These are phyloP conservation scores for Phytophthora lateralis DNA, from an alignment of 352 stramenopile species.

Conservation along the genomic window DNA sequence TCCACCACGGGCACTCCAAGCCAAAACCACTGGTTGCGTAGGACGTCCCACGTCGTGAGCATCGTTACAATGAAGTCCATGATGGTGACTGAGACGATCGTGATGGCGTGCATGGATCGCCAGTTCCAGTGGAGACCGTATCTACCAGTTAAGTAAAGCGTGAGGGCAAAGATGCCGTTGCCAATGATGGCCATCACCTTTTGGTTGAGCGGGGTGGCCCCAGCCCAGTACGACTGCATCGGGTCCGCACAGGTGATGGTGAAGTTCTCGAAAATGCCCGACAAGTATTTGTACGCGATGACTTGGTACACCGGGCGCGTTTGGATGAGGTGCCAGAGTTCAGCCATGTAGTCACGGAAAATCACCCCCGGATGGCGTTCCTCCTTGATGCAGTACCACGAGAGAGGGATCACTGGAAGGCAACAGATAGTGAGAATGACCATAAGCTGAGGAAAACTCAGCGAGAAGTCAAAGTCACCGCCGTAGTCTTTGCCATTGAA, in stretches of 20 bases:
- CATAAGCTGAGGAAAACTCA: conserved; percentile 53
- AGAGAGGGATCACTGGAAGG: conserved; percentile 51
- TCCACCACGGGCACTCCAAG: conserved; percentile 41
- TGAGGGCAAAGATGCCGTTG: conserved; percentile 35
- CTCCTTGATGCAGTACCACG: conserved; percentile 55
- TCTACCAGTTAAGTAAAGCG: conserved; percentile 36
- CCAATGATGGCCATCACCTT: conserved; percentile 42
- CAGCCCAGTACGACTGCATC: conserved; percentile 42
- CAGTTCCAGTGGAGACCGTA: conserved; percentile 54
- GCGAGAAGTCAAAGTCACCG: conserved; percentile 53
- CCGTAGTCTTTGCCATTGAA: conserved; percentile 62
- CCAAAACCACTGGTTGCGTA: conserved; percentile 59
- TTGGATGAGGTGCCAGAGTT: conserved; percentile 44
- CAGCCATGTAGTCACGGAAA: conserved; percentile 43
- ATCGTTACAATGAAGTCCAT: conserved; percentile 39
- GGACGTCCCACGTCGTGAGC: conserved; percentile 40
- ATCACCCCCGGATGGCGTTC: conserved; percentile 35
- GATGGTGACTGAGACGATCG: conserved; percentile 31
- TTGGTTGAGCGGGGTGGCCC: conserved; percentile 39
- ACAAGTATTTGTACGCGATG: conserved; percentile 47
- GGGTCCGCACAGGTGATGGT: conserved; percentile 30
- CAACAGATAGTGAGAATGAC: conserved; percentile 39
- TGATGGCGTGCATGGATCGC: conserved; percentile 40
- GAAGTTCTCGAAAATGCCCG: conserved; percentile 48
- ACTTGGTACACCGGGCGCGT: conserved; percentile 52